phyloP scores from a whole-genome alignment of 208 protist species.

The Trypanosoma boissoni region DNA sequence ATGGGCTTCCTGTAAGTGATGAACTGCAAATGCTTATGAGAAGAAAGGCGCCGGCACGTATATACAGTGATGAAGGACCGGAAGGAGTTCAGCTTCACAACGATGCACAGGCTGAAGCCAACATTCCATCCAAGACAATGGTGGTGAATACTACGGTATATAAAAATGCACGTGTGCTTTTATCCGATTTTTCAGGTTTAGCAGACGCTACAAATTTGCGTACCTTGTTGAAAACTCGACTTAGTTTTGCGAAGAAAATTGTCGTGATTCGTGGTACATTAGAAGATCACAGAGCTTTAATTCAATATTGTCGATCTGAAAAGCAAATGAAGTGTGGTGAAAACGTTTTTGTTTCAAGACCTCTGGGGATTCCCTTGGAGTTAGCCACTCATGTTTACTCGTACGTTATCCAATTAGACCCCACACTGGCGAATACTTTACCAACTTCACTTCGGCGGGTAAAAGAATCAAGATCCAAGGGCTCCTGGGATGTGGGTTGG shows the following conservation, averaged over 20 bases:
- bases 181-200: slow-evolving; percentile 69
- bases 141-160: slow-evolving; percentile 18
- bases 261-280: slow-evolving; percentile 54
- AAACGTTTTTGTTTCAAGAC: slow-evolving; percentile 48
- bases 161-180: slow-evolving; percentile 57
- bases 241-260: slow-evolving; percentile 77
- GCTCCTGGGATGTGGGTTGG: slow-evolving; percentile 84
- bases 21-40: slow-evolving; percentile 68
- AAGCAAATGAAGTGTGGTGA: slow-evolving; percentile 77
- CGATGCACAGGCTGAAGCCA: slow-evolving; percentile 84
- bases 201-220: slow-evolving; percentile 64
- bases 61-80: slow-evolving; percentile 54
- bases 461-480: slow-evolving; percentile 58
- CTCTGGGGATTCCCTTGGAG: slow-evolving; percentile 39
- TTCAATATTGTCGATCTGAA: slow-evolving; percentile 71
- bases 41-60: slow-evolving; percentile 50
- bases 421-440: slow-evolving; percentile 46
- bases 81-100: slow-evolving; percentile 61
- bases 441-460: slow-evolving; percentile 45
- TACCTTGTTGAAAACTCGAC: slow-evolving; percentile 53
- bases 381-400: slow-evolving; percentile 83
- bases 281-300: slow-evolving; percentile 52
- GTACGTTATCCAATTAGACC: slow-evolving; percentile 72
- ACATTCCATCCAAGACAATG: slow-evolving; percentile 76
- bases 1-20: slow-evolving; percentile 78